Evolutionary conservation across 345 rosid genomes (phyloP).

Genomic region (Eucalyptus curtisii): DNA sequence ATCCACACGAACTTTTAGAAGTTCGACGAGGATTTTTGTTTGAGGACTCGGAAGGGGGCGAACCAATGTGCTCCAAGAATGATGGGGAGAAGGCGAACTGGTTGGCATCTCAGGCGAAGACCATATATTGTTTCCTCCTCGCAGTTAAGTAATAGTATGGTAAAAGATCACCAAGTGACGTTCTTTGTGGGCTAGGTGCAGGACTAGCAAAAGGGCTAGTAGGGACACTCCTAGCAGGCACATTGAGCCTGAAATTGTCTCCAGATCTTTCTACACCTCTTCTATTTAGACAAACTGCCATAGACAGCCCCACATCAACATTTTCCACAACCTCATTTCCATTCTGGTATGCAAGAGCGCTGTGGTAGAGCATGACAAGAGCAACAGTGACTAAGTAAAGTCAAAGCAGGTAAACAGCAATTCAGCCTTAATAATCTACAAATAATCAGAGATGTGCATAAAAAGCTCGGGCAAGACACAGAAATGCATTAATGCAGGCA

Average conservation of each 20-base stretch:
- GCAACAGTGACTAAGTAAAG: background rate
- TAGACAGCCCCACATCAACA: conserved; percentile 6
- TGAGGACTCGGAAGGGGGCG: conserved; percentile 70
- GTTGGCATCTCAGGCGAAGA: conserved; percentile 78
- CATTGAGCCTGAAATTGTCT: conserved; percentile 26
- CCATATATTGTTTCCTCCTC: conserved; percentile 48
- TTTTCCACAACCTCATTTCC: conserved; percentile 25
- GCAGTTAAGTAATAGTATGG: conserved; percentile 29
- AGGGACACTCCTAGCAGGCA: conserved; percentile 57
- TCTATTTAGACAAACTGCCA: conserved; percentile 6
- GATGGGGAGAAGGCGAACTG: conserved; percentile 57
- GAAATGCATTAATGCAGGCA: background rate
- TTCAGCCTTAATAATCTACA: background rate
- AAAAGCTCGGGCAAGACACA: background rate
- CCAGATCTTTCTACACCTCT: conserved; percentile 8
- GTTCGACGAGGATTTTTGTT: conserved; percentile 29
- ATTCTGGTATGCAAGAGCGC: conserved; percentile 15
- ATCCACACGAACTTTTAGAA: conserved; percentile 30
- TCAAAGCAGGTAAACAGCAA: background rate
- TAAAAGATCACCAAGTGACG: conserved; percentile 13
- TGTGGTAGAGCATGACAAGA: background rate
- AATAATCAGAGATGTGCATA: background rate
- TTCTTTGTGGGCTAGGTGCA: conserved; percentile 40
- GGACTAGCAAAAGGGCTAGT: conserved; percentile 56
- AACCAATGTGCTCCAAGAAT: conserved; percentile 30